These are phyloP conservation scores for Boletus smithii DNA, from an alignment of 1,284 basidiomycete genomes.

Conservation along the genomic window DNA sequence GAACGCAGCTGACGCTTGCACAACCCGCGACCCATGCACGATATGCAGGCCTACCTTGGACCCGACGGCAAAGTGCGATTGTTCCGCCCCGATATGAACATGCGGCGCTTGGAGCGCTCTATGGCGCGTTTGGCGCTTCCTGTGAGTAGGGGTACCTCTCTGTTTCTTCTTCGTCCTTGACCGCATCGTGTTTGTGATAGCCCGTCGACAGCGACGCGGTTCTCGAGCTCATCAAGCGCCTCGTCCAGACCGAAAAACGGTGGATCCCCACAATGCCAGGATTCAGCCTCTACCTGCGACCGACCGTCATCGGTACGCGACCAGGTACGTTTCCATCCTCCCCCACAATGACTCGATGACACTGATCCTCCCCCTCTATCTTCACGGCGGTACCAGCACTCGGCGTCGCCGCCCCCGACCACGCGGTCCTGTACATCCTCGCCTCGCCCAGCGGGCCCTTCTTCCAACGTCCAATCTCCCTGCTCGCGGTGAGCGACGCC, in stretches of 20 bases:
- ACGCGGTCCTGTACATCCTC: slow-evolving; percentile 72
- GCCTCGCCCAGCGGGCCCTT: slow-evolving; percentile 67
- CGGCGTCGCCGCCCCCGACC: slow-evolving; percentile 65
- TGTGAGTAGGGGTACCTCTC: slow-evolving; percentile 33
- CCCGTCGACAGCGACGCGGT: slow-evolving; percentile 62
- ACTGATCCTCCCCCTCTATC: background rate
- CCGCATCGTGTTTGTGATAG: slow-evolving; percentile 34
- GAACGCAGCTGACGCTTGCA: background rate
- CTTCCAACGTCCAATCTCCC: slow-evolving; percentile 67
- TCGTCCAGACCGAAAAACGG: slow-evolving; percentile 64
- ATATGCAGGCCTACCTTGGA: slow-evolving; percentile 67
- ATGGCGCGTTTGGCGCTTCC: slow-evolving; percentile 67
- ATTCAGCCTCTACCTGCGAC: slow-evolving; percentile 77
- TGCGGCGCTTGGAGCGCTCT: slow-evolving; percentile 67
- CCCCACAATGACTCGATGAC: background rate
- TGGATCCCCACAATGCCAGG: slow-evolving; percentile 74
- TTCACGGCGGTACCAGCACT: slow-evolving; percentile 41
- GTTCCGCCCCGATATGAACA: slow-evolving; percentile 81
- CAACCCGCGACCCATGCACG: too few species aligned
- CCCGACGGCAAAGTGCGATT: slow-evolving; percentile 61
- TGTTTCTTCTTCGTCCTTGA: background rate
- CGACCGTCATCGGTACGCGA: slow-evolving; percentile 82
- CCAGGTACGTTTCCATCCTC: slow-evolving; percentile 36
- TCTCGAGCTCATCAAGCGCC: slow-evolving; percentile 64
- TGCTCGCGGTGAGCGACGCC: slow-evolving; percentile 65